Conservation (phyloP, 306 rosid genomes). For the Rubus idaeus region DNA sequence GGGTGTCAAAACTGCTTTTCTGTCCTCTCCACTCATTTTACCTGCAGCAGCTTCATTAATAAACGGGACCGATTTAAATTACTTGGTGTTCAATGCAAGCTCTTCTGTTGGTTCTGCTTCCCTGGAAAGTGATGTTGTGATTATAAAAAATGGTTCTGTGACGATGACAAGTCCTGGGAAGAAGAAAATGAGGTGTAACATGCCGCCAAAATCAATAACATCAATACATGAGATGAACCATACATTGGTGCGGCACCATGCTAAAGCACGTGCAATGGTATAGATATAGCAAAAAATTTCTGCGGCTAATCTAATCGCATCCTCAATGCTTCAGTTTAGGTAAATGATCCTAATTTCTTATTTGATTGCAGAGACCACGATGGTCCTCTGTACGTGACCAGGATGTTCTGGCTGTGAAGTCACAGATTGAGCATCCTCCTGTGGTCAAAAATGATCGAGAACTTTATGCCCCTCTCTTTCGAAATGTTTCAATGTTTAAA, state of each 20-base stretch:
- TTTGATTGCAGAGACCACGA: conserved; percentile 67
- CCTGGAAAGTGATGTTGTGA: conserved; percentile 22
- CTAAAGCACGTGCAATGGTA: conserved; percentile 74
- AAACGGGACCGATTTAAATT: conserved; percentile 28
- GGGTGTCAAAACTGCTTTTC: conserved; percentile 22
- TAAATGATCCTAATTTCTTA: conserved; percentile 16
- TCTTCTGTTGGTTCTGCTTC: conserved; percentile 31
- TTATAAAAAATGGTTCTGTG: conserved; percentile 29
- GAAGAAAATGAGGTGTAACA: conserved; percentile 61
- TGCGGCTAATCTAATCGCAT: conserved; percentile 22
- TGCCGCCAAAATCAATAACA: conserved; percentile 81
- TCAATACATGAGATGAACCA: conserved; percentile 70
- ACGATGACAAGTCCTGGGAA: conserved; percentile 19
- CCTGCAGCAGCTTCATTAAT: conserved; percentile 22
- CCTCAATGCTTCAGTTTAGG: conserved; percentile 21
- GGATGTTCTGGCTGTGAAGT: conserved; percentile 69
- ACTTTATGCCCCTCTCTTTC: conserved; percentile 76
- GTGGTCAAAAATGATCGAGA: conserved; percentile 47
- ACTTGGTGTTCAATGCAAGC: conserved; percentile 24
- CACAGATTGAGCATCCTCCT: conserved; percentile 66
- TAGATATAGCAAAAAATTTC: conserved; percentile 4
- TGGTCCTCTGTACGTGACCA: conserved; percentile 71
- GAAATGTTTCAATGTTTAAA: conserved; percentile 84
- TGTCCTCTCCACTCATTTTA: conserved; percentile 19
- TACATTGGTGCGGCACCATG: conserved; percentile 52